Evolutionary conservation across 148 eudicot genomes (phyloP).

Genomic region (Dysphania ambrosioides): DNA sequence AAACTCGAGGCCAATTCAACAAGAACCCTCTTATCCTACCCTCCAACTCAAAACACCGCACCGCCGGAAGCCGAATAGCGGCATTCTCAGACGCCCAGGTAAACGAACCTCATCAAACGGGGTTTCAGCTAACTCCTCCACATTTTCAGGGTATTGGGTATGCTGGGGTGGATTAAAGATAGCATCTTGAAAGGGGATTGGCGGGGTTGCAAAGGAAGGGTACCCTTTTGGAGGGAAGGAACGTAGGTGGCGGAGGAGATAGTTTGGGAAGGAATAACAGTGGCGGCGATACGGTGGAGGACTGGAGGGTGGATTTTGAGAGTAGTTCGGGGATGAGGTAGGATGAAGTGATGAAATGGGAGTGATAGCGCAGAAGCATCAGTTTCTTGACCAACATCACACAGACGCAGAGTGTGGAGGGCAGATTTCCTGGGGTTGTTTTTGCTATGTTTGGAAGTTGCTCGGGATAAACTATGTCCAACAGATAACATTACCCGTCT

Average conservation of each 20-base stretch:
- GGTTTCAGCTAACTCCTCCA: conserved; percentile 6
- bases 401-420: too few species aligned
- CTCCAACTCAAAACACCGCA: conserved; percentile 61
- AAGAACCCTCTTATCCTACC: conserved; percentile 78
- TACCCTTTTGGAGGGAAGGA: conserved; percentile 79
- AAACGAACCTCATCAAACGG: conserved; percentile 49
- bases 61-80: conserved; percentile 75
- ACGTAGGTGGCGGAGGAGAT: conserved; percentile 42
- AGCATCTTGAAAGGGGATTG: conserved; percentile 17
- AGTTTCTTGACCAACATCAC: conserved; percentile 9
- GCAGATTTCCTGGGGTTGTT: too few species aligned
- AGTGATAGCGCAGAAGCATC: conserved; percentile 29
- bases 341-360: conserved; percentile 23
- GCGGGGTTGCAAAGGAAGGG: conserved; percentile 17
- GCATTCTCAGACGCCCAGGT: conserved; percentile 54
- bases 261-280: conserved; percentile 12
- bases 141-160: conserved; percentile 1
- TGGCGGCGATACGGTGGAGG: conserved; percentile 29
- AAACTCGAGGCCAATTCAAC: conserved; percentile 83
- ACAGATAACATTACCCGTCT: too few species aligned
- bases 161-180: neutral
- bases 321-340: too few species aligned
- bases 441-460: too few species aligned
- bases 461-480: too few species aligned
- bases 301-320: conserved; percentile 17